Conservation (phyloP, 2,329 filamentous ascomycete genomes). For the Aspergillus novofumigatus region DNA sequence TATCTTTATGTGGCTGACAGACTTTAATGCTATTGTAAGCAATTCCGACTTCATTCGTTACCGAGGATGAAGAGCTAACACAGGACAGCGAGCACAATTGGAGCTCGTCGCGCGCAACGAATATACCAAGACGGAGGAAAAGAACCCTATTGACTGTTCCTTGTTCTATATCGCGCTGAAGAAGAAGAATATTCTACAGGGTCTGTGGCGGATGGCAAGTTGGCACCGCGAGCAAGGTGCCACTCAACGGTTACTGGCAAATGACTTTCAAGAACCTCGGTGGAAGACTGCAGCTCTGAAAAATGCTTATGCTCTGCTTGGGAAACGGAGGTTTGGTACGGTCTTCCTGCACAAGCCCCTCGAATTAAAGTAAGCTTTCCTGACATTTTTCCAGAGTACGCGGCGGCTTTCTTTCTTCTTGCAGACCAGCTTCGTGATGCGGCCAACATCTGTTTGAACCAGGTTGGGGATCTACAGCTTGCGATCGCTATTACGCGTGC, state of each 20-base stretch:
- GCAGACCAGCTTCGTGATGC: conserved; percentile 82
- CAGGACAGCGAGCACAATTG: conserved; percentile 65
- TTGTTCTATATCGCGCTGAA: conserved; percentile 85
- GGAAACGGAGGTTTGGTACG: conserved; percentile 78
- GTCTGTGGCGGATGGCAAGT: conserved; percentile 88
- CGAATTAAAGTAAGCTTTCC: conserved; percentile 2
- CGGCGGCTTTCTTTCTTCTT: conserved; percentile 90
- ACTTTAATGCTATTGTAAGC: conserved; percentile 69
- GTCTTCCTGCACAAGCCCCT: conserved; percentile 1
- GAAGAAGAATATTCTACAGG: conserved; percentile 86
- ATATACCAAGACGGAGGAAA: conserved; percentile 81
- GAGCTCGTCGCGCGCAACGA: conserved; percentile 90
- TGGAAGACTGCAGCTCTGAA: conserved; percentile 90
- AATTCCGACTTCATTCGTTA: not conserved
- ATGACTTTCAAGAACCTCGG: conserved; percentile 81
- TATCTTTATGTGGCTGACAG: conserved; percentile 91
- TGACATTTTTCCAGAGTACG: conserved; percentile 63
- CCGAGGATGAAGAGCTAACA: conserved; percentile 7
- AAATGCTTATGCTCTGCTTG: conserved; percentile 92
- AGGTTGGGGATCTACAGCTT: conserved; percentile 83
- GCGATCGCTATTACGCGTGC: conserved; percentile 83
- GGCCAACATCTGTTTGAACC: conserved; percentile 78
- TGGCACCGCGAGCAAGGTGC: conserved; percentile 83
- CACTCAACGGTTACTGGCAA: conserved; percentile 75
- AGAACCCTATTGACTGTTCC: conserved; percentile 86